Base-by-base conservation (phyloP, 768 basidiomycete species). In the Leccinellum albellum region DNA sequence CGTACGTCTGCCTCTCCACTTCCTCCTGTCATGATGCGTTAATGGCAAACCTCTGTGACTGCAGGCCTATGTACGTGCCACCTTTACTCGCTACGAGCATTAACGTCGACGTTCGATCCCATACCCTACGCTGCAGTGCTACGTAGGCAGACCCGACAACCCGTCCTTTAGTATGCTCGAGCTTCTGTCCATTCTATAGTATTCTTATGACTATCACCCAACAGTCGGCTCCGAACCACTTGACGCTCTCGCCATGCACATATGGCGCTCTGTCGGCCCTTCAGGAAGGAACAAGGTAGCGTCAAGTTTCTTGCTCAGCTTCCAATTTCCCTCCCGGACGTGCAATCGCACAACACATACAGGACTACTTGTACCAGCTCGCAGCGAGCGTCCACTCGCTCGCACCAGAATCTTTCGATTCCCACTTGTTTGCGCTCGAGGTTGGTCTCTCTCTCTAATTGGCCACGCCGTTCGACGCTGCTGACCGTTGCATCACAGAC, bases 261-360 rank as follows among this genome's bases (percentile, higher is more conserved):
- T 98, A 50, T 88, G 85, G 81, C 70, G 73, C 24, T 86, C 89
- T 0, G 79, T 84, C 0, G 95, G 95, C 1, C 94, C 94, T 0
- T 97, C 94, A 0, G 95, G 95, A 1, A 82, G 76, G 3, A 98
- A 98, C 76, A 95, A 94, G 78, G 94, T 89, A 42, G n/a, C 26
- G 10, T 26, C 6, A 3, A 4, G 14, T 20, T 12, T 4, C 24
- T 9, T 23, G 2, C 40, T n/a, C 35, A 2, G 4, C 10, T 40
- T n/a, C 9, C n/a, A n/a, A 40, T 40, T 40, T 40, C 37, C 8
- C n/a, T 24, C 37, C 37, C 37, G 9, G 17, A 3, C n/a, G 37
- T 10, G 37, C 33, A 20, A 21, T 32, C 13, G 20, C 21, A 26
- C 24, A 14, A 44, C 28, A 24, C 4, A 20, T 3, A 24, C 59